A percentile compares a stretch with the other conserved stretches of the same genome.
Evolutionary conservation across 805 yeast genomes (phyloP).

Genomic region (Myxozyma lipomycoides): DNA sequence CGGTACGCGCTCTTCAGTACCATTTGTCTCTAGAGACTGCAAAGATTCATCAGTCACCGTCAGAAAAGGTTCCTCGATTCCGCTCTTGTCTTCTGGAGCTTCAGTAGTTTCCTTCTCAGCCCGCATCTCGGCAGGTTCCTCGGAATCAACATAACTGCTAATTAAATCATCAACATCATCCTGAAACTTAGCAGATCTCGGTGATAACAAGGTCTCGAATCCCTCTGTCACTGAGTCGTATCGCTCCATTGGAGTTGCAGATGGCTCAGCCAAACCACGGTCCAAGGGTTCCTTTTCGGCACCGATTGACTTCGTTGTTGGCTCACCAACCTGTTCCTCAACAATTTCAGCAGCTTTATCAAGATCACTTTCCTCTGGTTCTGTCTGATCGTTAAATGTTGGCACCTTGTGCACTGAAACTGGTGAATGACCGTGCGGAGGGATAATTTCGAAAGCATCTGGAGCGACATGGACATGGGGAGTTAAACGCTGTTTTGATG

Average conservation of each 20-base stretch:
- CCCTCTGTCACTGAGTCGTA: not conserved
- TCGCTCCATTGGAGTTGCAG: not conserved
- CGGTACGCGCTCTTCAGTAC: not conserved
- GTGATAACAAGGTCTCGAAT: not conserved
- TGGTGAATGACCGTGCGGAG: not conserved
- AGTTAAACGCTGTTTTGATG: not conserved
- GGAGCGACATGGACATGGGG: slow-evolving; percentile 15
- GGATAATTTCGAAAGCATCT: slow-evolving; percentile 10
- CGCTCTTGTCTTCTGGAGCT: not conserved
- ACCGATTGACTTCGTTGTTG: not conserved
- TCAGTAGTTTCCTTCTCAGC: not conserved
- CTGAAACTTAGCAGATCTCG: slow-evolving; percentile 6
- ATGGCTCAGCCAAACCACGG: not conserved
- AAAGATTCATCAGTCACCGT: not conserved
- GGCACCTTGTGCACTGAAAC: slow-evolving; percentile 6
- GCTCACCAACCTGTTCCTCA: not conserved
- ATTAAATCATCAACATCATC: slow-evolving; percentile 14
- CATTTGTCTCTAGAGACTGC: not conserved
- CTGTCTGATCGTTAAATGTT: slow-evolving; percentile 3
- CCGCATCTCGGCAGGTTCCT: not conserved
- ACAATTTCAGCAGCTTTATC: not conserved
- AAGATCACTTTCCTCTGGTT: not conserved
- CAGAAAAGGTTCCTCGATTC: not conserved
- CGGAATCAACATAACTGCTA: slow-evolving; percentile 2
- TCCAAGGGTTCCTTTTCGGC: not conserved